Evolutionary conservation across 495 filamentous ascomycete species (phyloP), one percentile per base, ranked within the genome.

Genomic region (Talaromyces wortmannii): DNA sequence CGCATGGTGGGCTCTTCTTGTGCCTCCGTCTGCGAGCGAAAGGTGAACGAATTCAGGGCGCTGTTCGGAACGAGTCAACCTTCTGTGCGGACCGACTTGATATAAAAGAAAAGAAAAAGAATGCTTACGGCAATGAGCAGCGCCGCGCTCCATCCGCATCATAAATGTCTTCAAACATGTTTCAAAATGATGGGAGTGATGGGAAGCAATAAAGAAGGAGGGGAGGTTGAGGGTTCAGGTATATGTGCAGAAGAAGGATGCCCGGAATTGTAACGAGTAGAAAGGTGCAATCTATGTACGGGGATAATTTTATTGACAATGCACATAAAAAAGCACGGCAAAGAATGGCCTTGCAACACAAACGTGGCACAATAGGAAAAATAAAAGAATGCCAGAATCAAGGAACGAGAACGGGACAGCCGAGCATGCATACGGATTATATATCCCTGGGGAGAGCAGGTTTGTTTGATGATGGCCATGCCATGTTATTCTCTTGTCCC

Each of bases 61-160:
- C 52, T 53, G 32, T 40, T 18, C 11, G 15, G 10, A 50, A 13
- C 44, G 13, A 15, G 29, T 31, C n/a, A 12, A 5, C 6, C 16
- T 12, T 15, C 44, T 7, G 44, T 23, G 7, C 15, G 15, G 17
- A n/a, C 4, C 10, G 16, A 10, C 48, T 16, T 51, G 7, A 40
- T 16, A 12, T 7, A 42, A 42, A 53, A 36, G 51, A 40, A 13
- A 17, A 49, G 16, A 15, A 6, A n/a, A 8, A 17, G 6, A n/a
- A 7, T 63, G 23, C 74, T 73, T 58, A 77, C 74, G 74, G 72
- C 45, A 74, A 61, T 59, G 69, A 69, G 63, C 68, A 73, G 50
- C 67, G 71, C 48, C 65, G 71, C 32, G 69, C 68, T 45, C 69
- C 67, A 59, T 64, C 59, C 58, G 68, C 64, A 30, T 59, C 55